phyloP scores from a whole-genome alignment of 1,284 basidiomycete species.

The Ustilago nuda region DNA sequence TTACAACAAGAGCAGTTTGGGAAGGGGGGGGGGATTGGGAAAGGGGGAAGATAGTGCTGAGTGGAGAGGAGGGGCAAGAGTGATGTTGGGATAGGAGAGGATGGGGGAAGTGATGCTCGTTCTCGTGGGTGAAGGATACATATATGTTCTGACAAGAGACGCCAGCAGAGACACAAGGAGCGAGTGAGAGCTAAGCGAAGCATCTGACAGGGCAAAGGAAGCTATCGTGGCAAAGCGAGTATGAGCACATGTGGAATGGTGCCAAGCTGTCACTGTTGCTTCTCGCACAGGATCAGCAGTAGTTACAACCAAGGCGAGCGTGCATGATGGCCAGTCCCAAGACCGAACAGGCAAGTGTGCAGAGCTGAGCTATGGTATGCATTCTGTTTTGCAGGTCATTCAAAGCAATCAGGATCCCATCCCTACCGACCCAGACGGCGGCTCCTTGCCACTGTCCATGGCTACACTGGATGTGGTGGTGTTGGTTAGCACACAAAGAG shows the following conservation, averaged over 20 bases:
- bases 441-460: neutral
- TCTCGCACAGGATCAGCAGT: neutral
- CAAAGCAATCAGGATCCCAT: neutral
- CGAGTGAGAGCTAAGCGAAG: conserved; percentile 8
- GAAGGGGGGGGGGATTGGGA: neutral
- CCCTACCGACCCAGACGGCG: conserved; percentile 4
- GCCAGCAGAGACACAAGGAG: neutral
- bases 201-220: conserved; percentile 1
- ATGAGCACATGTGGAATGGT: neutral
- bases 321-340: conserved; percentile 6
- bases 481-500: neutral
- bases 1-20: conserved; percentile 7
- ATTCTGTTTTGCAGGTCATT: conserved; percentile 1
- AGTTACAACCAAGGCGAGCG: too few species aligned
- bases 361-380: neutral
- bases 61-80: conserved; percentile 2
- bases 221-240: neutral
- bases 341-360: conserved; percentile 14
- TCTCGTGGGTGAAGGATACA: conserved; percentile 4
- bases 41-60: neutral
- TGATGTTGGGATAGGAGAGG: conserved; percentile 7
- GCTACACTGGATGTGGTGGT: neutral
- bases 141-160: conserved; percentile 4
- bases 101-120: neutral
- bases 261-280: conserved; percentile 2